Evolutionary conservation across 169 alveolate species (phyloP).

Genomic region (Fabrea salina): DNA sequence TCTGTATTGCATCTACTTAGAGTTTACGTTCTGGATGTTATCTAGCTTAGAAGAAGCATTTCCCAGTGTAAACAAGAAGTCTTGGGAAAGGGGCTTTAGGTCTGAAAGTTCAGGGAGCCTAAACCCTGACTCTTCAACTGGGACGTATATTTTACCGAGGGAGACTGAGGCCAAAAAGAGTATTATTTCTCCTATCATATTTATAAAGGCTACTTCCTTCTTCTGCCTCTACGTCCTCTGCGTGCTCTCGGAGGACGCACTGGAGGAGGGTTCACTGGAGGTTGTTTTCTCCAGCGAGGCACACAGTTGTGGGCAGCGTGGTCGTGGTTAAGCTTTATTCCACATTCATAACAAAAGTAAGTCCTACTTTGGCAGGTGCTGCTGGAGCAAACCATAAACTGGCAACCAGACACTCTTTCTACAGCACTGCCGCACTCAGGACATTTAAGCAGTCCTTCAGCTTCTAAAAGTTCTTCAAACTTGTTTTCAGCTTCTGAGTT

Average conservation of each 20-base stretch:
- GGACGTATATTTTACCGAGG: too few species aligned
- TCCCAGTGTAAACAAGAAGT: too few species aligned
- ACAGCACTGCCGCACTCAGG: constrained; percentile 14
- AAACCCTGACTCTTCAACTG: too few species aligned
- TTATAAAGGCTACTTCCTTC: too few species aligned
- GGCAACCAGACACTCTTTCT: constrained; percentile 7
- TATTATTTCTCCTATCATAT: too few species aligned
- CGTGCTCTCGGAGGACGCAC: too few species aligned
- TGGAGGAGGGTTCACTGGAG: too few species aligned
- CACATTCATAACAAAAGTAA: constrained; percentile 23
- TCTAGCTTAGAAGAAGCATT: neutral
- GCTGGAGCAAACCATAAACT: constrained; percentile 27
- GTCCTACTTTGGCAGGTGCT: constrained; percentile 17
- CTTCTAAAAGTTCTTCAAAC: constrained; percentile 18
- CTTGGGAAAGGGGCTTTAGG: too few species aligned
- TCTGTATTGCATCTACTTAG: constrained; percentile 16
- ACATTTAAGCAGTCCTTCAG: constrained; percentile 14
- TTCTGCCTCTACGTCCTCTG: too few species aligned
- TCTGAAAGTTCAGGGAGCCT: too few species aligned
- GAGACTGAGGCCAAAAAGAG: too few species aligned
- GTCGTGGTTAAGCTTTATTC: neutral
- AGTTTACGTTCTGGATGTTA: constrained; percentile 17
- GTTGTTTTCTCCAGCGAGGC: too few species aligned
- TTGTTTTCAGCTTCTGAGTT: neutral
- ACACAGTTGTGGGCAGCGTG: constrained; percentile 7